phyloP scores from a whole-genome alignment of 257 asterid species.

The Craterostigma plantagineum region DNA sequence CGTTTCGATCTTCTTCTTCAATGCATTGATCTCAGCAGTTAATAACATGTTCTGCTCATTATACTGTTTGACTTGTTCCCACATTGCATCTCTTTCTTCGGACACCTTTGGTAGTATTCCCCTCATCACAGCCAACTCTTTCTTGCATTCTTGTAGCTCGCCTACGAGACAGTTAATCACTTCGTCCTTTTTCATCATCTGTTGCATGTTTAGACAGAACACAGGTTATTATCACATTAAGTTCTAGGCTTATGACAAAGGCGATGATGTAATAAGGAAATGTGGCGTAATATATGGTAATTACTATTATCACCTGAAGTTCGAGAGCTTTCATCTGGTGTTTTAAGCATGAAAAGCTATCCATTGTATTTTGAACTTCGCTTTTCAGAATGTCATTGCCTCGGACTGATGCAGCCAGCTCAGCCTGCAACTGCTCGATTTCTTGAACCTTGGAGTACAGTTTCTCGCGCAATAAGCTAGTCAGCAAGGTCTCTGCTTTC shows the following conservation, averaged over 20 bases:
- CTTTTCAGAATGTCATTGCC: constrained; percentile 69
- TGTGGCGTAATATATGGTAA: neutral
- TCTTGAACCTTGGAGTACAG: constrained; percentile 71
- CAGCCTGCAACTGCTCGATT: constrained; percentile 81
- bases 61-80: constrained; percentile 70
- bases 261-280: neutral
- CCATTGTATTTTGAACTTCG: constrained; percentile 71
- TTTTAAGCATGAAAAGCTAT: constrained; percentile 54
- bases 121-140: constrained; percentile 41
- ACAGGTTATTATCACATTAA: too few species aligned
- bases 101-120: constrained; percentile 77
- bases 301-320: constrained; percentile 43
- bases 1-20: constrained; percentile 73
- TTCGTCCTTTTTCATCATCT: constrained; percentile 82
- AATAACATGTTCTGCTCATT: constrained; percentile 69
- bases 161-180: constrained; percentile 42
- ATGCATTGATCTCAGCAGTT: constrained; percentile 35
- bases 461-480: constrained; percentile 64
- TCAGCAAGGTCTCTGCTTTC: constrained; percentile 72
- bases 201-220: constrained; percentile 5
- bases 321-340: constrained; percentile 79
- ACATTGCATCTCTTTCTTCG: constrained; percentile 77
- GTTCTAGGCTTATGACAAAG: too few species aligned
- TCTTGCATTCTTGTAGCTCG: constrained; percentile 67
- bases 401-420: constrained; percentile 74